Conservation (phyloP, 768 basidiomycete species). For the Clitopilus passeckerianus region DNA sequence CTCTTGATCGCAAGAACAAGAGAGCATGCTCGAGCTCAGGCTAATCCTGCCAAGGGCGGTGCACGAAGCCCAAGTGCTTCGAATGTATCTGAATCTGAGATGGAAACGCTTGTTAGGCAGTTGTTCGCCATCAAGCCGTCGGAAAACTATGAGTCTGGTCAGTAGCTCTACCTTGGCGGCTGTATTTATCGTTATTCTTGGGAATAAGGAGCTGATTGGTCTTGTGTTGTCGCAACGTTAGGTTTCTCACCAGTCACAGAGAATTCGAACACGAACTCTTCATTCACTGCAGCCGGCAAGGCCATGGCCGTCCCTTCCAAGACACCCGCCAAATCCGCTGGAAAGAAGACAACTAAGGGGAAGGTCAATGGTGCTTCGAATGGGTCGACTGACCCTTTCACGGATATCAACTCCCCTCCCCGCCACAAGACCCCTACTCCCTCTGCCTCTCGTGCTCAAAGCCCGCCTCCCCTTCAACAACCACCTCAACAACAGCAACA, state of each 20-base stretch:
- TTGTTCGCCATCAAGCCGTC: background rate
- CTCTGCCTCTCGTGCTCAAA: background rate
- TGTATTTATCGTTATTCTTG: background rate
- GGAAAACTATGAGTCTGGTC: background rate
- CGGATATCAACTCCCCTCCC: background rate
- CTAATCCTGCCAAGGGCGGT: constrained; percentile 13
- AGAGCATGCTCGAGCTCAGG: constrained; percentile 38
- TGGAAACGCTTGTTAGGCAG: background rate
- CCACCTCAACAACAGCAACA: background rate
- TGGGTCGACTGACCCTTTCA: background rate
- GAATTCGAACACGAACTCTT: background rate
- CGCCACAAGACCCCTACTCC: background rate
- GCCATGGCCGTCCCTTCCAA: background rate
- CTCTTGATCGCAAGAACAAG: constrained; percentile 45
- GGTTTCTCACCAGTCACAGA: background rate
- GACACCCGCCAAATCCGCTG: background rate
- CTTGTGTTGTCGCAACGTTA: background rate
- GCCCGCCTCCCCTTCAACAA: background rate
- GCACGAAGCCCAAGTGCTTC: constrained; percentile 10
- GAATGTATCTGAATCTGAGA: background rate
- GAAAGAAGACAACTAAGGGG: background rate
- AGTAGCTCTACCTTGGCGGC: background rate
- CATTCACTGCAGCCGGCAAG: background rate
- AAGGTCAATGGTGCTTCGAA: background rate
- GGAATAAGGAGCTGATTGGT: background rate